These are phyloP conservation scores for Pyrenochaeta sp. DNA, from an alignment of 2,329 filamentous ascomycete genomes.

Conservation along the genomic window DNA sequence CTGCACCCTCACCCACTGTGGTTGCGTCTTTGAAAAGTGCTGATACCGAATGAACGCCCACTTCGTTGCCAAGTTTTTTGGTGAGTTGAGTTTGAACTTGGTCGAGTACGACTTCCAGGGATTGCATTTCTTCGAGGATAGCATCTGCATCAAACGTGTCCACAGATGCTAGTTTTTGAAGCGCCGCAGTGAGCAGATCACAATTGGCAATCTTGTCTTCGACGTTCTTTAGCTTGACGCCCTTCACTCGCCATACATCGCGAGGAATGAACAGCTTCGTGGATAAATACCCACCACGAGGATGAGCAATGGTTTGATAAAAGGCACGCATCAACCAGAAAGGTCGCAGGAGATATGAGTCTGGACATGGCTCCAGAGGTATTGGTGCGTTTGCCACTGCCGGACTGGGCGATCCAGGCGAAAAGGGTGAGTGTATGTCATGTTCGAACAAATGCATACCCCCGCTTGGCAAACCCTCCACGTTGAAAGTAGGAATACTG, in stretches of 20 bases:
- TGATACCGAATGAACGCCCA: constrained; percentile 79
- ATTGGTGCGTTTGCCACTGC: constrained; percentile 71
- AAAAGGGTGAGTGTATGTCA: constrained; percentile 73
- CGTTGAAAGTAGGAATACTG: constrained; percentile 67
- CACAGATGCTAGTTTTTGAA: constrained; percentile 82
- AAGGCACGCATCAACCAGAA: constrained; percentile 98
- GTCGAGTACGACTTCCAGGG: constrained; percentile 83
- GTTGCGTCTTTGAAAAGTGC: constrained; percentile 76
- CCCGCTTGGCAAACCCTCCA: constrained; percentile 65
- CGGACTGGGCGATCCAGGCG: constrained; percentile 71
- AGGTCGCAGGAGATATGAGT: constrained; percentile 85
- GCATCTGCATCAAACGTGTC: constrained; percentile 92
- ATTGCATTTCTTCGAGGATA: constrained; percentile 92
- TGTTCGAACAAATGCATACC: constrained; percentile 85
- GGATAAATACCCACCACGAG: constrained; percentile 89
- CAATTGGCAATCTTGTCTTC: constrained; percentile 95
- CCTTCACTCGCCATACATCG: constrained; percentile 92
- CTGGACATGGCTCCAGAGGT: constrained; percentile 89
- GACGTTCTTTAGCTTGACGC: constrained; percentile 87
- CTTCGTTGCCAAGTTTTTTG: constrained; percentile 91
- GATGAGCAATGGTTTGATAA: constrained; percentile 90
- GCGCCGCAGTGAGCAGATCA: constrained; percentile 86
- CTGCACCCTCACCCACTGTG: constrained; percentile 39
- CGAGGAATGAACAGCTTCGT: constrained; percentile 90
- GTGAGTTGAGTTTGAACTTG: constrained; percentile 78